A percentile compares a stretch with the other conserved stretches of the same genome.
phyloP scores from a whole-genome alignment of 345 rosid genomes.

The Eucalyptus erythrocorys region DNA sequence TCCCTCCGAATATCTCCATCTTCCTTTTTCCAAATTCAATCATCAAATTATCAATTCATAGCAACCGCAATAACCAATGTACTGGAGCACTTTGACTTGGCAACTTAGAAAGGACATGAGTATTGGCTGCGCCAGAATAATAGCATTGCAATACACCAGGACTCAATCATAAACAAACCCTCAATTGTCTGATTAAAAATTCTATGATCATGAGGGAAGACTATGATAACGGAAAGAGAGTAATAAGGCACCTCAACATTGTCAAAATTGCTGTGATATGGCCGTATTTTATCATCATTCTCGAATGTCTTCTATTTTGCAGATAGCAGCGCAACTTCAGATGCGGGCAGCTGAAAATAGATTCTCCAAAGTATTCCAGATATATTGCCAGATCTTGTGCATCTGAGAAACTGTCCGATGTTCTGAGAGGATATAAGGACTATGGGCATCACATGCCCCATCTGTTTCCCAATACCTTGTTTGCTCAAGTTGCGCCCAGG shows the following conservation, averaged over 20 bases:
- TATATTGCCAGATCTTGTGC: neutral
- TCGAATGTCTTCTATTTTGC: neutral
- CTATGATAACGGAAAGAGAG: neutral
- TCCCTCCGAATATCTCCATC: neutral
- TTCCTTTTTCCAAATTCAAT: neutral
- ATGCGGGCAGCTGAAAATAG: neutral
- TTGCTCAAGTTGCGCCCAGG: neutral
- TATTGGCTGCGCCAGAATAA: neutral
- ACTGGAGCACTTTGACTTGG: neutral
- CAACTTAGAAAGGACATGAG: neutral
- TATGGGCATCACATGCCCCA: neutral
- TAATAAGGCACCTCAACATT: neutral
- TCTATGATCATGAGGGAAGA: neutral
- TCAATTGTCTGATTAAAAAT: neutral
- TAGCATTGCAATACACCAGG: neutral
- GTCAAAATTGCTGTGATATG: neutral
- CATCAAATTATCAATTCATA: neutral
- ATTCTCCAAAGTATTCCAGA: neutral
- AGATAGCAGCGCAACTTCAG: neutral
- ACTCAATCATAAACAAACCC: neutral
- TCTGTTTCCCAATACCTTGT: neutral
- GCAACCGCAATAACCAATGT: neutral
- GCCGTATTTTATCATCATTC: neutral
- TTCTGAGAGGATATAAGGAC: neutral
- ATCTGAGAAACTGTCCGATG: neutral